These are phyloP conservation scores for Fusarium concolor DNA, from an alignment of 2,329 filamentous ascomycete species.

Conservation along the genomic window DNA sequence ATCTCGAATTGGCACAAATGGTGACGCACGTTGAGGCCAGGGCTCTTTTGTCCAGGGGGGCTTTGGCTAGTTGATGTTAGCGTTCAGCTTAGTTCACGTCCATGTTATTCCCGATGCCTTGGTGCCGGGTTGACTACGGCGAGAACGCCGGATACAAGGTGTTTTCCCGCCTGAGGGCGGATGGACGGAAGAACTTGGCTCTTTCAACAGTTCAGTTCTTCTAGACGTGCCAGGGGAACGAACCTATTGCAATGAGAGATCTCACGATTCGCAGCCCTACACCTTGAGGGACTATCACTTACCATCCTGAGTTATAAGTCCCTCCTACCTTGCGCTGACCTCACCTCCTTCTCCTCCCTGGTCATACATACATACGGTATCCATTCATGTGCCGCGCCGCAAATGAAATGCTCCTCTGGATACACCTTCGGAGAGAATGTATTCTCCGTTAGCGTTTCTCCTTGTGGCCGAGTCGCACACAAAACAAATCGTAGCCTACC, in stretches of 20 bases:
- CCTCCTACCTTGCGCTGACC: too few species aligned
- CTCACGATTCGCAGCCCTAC: not conserved
- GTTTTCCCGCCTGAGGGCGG: not conserved
- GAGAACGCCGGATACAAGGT: slow-evolving; percentile 2
- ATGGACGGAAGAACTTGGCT: not conserved
- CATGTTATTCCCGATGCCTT: slow-evolving; percentile 41
- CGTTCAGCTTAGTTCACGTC: slow-evolving; percentile 25
- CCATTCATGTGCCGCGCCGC: slow-evolving; percentile 17
- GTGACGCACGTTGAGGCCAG: not conserved
- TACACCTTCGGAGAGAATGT: slow-evolving; percentile 17
- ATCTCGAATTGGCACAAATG: not conserved
- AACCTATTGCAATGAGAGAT: not conserved
- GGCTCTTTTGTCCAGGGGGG: not conserved
- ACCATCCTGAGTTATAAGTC: not conserved
- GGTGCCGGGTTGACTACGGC: slow-evolving; percentile 8
- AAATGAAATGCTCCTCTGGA: slow-evolving; percentile 9
- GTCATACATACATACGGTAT: not conserved
- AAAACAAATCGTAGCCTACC: too few species aligned
- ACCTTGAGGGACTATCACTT: not conserved
- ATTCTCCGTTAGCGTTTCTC: slow-evolving; percentile 33
- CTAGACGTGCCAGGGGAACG: too few species aligned
- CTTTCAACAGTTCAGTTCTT: not conserved
- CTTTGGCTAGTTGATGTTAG: slow-evolving; percentile 28
- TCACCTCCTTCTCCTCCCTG: too few species aligned
- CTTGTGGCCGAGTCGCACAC: slow-evolving; percentile 28